Evolutionary conservation across 306 rosid species (phyloP).

Genomic region (Vigna trinervia): DNA sequence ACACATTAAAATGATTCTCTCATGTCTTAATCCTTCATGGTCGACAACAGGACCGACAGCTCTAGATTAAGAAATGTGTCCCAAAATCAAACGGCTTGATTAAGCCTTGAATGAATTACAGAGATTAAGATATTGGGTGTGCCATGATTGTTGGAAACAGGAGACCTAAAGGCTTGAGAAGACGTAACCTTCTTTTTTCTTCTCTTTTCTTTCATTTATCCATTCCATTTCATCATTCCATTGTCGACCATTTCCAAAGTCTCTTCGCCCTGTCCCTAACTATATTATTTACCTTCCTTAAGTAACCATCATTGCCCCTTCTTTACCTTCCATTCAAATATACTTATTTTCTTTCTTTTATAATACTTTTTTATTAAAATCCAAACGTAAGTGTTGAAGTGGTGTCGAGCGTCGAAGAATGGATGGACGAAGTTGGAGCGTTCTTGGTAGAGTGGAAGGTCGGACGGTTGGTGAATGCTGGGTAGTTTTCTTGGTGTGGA

Average conservation of each 20-base stretch:
- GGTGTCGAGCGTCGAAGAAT: no score
- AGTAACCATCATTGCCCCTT: no score
- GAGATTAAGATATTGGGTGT: conserved; percentile 5
- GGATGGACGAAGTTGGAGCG: no score
- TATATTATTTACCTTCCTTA: no score
- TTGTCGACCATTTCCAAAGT: conserved; percentile 24
- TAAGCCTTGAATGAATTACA: not conserved
- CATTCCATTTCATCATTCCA: conserved; percentile 22
- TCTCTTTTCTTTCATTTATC: not conserved
- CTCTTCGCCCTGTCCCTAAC: conserved; percentile 37
- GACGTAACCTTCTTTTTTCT: conserved; percentile 18
- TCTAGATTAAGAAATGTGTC: conserved; percentile 12
- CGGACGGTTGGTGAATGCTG: no score
- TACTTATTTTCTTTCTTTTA: no score
- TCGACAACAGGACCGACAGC: not conserved
- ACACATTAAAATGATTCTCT: conserved; percentile 27
- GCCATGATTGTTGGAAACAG: conserved; percentile 31
- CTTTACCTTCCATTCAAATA: no score
- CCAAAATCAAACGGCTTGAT: not conserved
- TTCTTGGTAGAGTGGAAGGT: no score
- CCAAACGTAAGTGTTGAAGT: no score
- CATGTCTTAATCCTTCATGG: conserved; percentile 15
- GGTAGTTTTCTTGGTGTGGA: no score
- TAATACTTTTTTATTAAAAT: no score
- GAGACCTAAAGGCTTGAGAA: conserved; percentile 16